phyloP scores from a whole-genome alignment of 352 stramenopile species.

The Phytophthora citrophthora region DNA sequence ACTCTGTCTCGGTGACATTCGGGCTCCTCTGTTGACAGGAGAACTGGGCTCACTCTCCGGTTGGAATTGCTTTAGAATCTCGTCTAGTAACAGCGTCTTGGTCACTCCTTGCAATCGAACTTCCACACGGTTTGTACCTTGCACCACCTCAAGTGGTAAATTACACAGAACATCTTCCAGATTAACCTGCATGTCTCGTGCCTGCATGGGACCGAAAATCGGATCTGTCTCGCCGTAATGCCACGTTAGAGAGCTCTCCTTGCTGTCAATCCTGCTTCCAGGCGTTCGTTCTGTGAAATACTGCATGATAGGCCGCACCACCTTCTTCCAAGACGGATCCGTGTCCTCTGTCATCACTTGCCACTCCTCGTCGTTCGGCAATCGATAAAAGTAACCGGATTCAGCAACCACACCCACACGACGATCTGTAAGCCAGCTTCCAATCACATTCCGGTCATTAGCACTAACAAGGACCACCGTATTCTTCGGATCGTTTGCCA shows the following conservation, averaged over 20 bases:
- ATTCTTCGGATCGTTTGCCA: slow-evolving; percentile 61
- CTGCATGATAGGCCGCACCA: slow-evolving; percentile 77
- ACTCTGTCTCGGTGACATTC: slow-evolving; percentile 16
- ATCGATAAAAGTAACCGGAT: slow-evolving; percentile 65
- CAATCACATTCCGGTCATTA: slow-evolving; percentile 76
- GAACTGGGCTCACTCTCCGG: slow-evolving; percentile 28
- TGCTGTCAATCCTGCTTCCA: slow-evolving; percentile 69
- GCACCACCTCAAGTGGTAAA: slow-evolving; percentile 79
- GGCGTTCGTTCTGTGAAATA: slow-evolving; percentile 79
- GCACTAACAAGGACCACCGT: slow-evolving; percentile 65
- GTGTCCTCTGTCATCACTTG: slow-evolving; percentile 65
- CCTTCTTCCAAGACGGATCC: slow-evolving; percentile 74
- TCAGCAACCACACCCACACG: slow-evolving; percentile 67
- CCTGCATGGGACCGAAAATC: slow-evolving; percentile 84
- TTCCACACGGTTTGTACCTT: slow-evolving; percentile 81
- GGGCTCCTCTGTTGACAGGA: slow-evolving; percentile 6
- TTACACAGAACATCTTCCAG: slow-evolving; percentile 88
- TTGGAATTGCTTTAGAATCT: slow-evolving; percentile 59
- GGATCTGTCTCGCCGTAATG: slow-evolving; percentile 78
- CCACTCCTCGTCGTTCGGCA: slow-evolving; percentile 60
- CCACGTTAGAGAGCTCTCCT: slow-evolving; percentile 70
- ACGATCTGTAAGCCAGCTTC: slow-evolving; percentile 69
- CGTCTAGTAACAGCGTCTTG: slow-evolving; percentile 69
- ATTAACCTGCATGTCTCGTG: slow-evolving; percentile 89
- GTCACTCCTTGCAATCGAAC: slow-evolving; percentile 71